Evolutionary conservation across 2,329 filamentous ascomycete genomes (phyloP).

Genomic region (Beauveria caledonica): DNA sequence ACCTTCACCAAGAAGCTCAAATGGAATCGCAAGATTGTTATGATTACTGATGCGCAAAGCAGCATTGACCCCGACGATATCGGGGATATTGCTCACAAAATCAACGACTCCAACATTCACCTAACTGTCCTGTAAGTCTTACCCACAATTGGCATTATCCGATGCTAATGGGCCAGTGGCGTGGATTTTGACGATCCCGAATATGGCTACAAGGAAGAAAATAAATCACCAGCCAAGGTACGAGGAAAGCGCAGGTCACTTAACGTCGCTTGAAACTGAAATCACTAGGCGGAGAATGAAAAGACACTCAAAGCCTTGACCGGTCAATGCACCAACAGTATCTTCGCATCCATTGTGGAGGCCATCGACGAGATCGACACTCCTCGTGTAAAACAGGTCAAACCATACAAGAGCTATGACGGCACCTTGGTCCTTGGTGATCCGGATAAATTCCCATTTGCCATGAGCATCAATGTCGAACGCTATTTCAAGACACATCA

Average conservation of each 20-base stretch:
- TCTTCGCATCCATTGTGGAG: conserved; percentile 77
- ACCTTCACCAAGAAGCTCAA: conserved; percentile 74
- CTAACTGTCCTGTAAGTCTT: conserved; percentile 64
- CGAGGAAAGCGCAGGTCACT: not conserved
- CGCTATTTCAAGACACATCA: conserved; percentile 81
- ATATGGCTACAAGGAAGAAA: conserved; percentile 86
- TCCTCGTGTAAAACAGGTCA: conserved; percentile 68
- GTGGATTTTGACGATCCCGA: conserved; percentile 90
- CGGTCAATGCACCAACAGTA: conserved; percentile 57
- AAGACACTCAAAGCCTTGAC: conserved; percentile 54
- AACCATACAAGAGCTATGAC: conserved; percentile 70
- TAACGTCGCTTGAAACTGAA: not conserved
- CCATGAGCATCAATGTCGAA: conserved; percentile 78
- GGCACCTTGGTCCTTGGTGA: conserved; percentile 76
- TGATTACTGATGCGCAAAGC: conserved; percentile 76
- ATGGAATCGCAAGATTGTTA: conserved; percentile 69
- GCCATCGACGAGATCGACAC: conserved; percentile 72
- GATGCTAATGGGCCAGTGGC: conserved; percentile 45
- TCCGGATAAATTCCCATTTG: conserved; percentile 60
- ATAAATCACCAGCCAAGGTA: conserved; percentile 66
- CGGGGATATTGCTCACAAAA: conserved; percentile 60
- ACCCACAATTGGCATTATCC: not conserved
- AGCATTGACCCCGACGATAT: conserved; percentile 65
- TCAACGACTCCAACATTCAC: conserved; percentile 70
- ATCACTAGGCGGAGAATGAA: conserved; percentile 56